These are phyloP conservation scores for Sonneratia alba DNA, from an alignment of 345 rosid genomes.

Conservation along the genomic window DNA sequence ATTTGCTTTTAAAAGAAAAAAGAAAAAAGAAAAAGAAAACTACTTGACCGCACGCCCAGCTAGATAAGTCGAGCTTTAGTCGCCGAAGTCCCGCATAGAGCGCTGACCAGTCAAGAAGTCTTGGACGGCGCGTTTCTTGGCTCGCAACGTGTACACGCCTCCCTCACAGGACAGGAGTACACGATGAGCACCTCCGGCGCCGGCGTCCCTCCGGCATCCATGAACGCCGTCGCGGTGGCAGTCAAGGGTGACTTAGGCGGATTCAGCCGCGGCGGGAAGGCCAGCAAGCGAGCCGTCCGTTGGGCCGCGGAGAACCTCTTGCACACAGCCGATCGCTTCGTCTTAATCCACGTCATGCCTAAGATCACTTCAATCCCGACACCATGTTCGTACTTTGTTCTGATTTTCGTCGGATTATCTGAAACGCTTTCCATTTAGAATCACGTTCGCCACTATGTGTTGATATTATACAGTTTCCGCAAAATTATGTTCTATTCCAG, in stretches of 20 bases:
- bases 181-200: slow-evolving; percentile 7
- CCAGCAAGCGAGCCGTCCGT: slow-evolving; percentile 68
- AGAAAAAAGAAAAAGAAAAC: too few relatives aligned
- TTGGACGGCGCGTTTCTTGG: neutral
- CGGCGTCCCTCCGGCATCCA: slow-evolving; percentile 13
- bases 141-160: neutral
- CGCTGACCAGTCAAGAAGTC: neutral
- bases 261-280: slow-evolving; percentile 39
- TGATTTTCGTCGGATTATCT: neutral
- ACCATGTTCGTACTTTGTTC: slow-evolving; percentile 39
- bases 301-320: slow-evolving; percentile 62
- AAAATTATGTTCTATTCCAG: neutral
- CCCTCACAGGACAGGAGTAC: neutral
- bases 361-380: slow-evolving; percentile 49
- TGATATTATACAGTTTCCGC: neutral
- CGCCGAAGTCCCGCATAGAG: too few relatives aligned
- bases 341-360: slow-evolving; percentile 73
- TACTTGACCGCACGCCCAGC: too few relatives aligned
- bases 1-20: too few relatives aligned
- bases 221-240: slow-evolving; percentile 40
- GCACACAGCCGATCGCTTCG: slow-evolving; percentile 39
- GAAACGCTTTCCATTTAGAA: neutral
- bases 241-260: slow-evolving; percentile 46
- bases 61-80: too few relatives aligned
- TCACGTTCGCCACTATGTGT: neutral